Percentiles rank a stretch among this genome's conserved stretches.
Conservation (phyloP, 2,329 filamentous ascomycete genomes). For the Fusarium algeriense region DNA sequence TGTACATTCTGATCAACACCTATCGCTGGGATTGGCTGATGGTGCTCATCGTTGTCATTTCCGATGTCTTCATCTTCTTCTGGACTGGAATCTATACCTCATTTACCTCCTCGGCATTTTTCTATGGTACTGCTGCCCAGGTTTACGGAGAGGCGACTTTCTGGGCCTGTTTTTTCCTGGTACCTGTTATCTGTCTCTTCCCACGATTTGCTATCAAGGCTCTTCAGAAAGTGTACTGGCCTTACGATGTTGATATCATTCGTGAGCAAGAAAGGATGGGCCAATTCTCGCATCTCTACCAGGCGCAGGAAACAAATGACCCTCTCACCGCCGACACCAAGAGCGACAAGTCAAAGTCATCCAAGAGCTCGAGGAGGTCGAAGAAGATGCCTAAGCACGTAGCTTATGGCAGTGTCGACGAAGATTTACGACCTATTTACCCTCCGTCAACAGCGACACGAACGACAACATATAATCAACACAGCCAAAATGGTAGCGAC, state of each 20-base stretch:
- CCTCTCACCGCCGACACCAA: slow-evolving; percentile 55
- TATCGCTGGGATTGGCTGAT: slow-evolving; percentile 99
- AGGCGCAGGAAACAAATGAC: slow-evolving; percentile 50
- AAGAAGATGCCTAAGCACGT: slow-evolving; percentile 66
- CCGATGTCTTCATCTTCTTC: slow-evolving; percentile 89
- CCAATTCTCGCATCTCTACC: slow-evolving; percentile 78
- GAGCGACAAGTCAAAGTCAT: slow-evolving; percentile 64
- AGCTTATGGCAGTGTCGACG: slow-evolving; percentile 76
- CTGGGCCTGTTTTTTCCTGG: slow-evolving; percentile 86
- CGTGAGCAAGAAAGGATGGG: slow-evolving; percentile 90
- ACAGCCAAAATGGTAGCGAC: slow-evolving; percentile 92
- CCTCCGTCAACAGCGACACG: slow-evolving; percentile 88
- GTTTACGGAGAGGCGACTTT: slow-evolving; percentile 86
- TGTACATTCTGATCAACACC: slow-evolving; percentile 95
- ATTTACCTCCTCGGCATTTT: slow-evolving; percentile 61
- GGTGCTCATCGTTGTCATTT: slow-evolving; percentile 82
- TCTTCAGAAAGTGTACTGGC: slow-evolving; percentile 93
- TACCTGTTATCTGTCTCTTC: slow-evolving; percentile 83
- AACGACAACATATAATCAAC: slow-evolving; percentile 78
- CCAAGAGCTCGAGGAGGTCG: slow-evolving; percentile 62
- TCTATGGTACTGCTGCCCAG: slow-evolving; percentile 83
- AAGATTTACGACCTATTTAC: slow-evolving; percentile 93
- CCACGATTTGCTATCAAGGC: slow-evolving; percentile 90
- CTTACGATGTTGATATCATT: slow-evolving; percentile 93
- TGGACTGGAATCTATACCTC: slow-evolving; percentile 91